Conservation (phyloP, 148 eudicot species). For the Suaeda aralocaspica region DNA sequence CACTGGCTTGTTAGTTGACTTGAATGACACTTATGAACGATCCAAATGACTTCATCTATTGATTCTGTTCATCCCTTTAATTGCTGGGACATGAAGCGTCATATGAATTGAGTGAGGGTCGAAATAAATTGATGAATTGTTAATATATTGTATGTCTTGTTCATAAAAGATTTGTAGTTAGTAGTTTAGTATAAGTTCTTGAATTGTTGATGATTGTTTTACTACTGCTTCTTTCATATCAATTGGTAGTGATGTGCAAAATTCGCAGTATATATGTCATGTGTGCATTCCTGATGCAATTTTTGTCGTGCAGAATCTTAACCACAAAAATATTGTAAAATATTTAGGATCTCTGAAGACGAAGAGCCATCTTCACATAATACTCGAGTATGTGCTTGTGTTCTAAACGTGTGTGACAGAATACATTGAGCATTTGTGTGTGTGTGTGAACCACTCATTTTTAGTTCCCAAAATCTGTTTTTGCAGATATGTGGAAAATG, state of each 20-base stretch:
- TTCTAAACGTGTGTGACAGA: conserved; percentile 4
- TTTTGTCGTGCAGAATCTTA: conserved; percentile 67
- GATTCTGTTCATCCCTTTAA: not conserved
- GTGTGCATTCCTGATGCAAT: not conserved
- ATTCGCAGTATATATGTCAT: conserved; percentile 7
- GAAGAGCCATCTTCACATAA: conserved; percentile 88
- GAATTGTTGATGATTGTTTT: not conserved
- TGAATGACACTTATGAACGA: no score
- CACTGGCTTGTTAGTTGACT: not conserved
- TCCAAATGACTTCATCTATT: no score
- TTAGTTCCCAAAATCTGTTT: conserved; percentile 15
- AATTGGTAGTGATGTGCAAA: not conserved
- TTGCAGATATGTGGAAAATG: conserved; percentile 92
- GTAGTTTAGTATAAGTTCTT: not conserved
- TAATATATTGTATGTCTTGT: not conserved
- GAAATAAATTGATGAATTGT: not conserved
- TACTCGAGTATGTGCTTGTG: conserved; percentile 76
- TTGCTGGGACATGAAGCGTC: not conserved
- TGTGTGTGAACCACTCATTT: conserved; percentile 5
- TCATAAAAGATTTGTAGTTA: not conserved
- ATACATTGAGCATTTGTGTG: not conserved
- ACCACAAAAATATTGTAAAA: conserved; percentile 98
- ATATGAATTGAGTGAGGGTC: not conserved
- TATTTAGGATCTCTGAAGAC: conserved; percentile 98
- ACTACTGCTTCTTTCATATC: conserved; percentile 2